Percentiles rank a stretch among this genome's conserved stretches.
These are phyloP conservation scores for Aspergillus steynii DNA, from an alignment of 495 filamentous ascomycete species.

Conservation along the genomic window DNA sequence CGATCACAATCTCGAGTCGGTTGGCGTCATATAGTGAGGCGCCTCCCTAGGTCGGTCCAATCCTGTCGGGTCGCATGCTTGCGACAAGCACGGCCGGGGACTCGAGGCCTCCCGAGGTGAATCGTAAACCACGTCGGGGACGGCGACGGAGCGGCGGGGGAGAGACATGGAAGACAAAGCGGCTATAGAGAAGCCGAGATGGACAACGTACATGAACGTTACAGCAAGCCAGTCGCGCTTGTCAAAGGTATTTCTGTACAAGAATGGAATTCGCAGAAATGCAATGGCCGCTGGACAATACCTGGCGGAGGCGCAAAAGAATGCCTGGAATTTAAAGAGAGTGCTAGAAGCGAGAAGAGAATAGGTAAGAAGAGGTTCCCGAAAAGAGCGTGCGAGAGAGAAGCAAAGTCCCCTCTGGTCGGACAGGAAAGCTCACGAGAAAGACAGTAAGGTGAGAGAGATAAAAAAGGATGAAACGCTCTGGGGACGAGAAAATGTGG, in stretches of 20 bases:
- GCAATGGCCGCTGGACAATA: background rate
- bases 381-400: conserved; percentile 49
- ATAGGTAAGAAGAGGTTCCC: conserved; percentile 26
- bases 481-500: conserved; percentile 16
- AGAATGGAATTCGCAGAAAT: conserved; percentile 20
- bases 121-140: background rate
- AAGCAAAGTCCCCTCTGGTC: conserved; percentile 44
- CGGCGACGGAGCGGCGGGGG: background rate
- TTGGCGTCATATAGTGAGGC: background rate
- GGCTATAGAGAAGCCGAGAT: background rate
- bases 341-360: conserved; percentile 29
- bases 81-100: background rate
- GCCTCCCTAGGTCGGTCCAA: background rate
- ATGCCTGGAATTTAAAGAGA: conserved; percentile 8
- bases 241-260: conserved; percentile 32
- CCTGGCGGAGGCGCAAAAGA: conserved; percentile 6
- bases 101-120: background rate
- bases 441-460: conserved; percentile 11
- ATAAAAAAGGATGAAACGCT: conserved; percentile 18
- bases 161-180: background rate
- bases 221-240: conserved; percentile 36
- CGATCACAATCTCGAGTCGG: background rate
- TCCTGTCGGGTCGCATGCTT: background rate
- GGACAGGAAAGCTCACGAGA: conserved; percentile 38
- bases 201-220: conserved; percentile 35